phyloP scores from a whole-genome alignment of 345 rosid genomes.

The Salix caprea region DNA sequence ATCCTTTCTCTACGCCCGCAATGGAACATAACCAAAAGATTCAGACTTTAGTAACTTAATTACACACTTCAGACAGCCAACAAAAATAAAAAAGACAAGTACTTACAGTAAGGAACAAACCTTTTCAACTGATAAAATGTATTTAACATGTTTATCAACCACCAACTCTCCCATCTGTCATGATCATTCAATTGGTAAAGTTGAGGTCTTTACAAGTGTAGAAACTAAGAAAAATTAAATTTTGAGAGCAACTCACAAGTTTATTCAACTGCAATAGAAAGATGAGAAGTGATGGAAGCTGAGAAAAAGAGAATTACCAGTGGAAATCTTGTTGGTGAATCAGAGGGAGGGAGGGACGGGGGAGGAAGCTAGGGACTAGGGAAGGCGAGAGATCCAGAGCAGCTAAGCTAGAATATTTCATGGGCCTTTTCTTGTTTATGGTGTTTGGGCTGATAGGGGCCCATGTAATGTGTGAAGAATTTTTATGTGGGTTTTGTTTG shows the following conservation, averaged over 20 bases:
- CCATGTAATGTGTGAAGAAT: neutral
- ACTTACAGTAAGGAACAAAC: constrained; percentile 17
- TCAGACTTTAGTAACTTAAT: neutral
- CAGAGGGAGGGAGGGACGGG: too few species aligned
- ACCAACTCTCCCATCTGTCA: constrained; percentile 61
- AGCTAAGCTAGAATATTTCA: too few species aligned
- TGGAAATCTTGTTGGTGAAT: too few species aligned
- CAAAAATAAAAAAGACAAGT: neutral
- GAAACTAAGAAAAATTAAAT: neutral
- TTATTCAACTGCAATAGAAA: neutral
- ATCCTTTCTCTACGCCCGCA: constrained; percentile 50
- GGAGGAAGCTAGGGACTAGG: too few species aligned
- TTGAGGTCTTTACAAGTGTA: neutral
- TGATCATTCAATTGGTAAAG: neutral
- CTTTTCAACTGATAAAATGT: constrained; percentile 66
- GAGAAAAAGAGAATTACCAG: too few species aligned
- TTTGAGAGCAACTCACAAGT: neutral
- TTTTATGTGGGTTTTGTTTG: neutral
- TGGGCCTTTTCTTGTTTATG: too few species aligned
- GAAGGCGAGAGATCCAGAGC: too few species aligned
- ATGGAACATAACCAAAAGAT: constrained; percentile 2
- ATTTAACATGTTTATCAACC: constrained; percentile 57
- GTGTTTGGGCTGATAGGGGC: neutral
- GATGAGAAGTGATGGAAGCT: neutral
- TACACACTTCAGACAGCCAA: neutral